Evolutionary conservation across 2,329 filamentous ascomycete genomes (phyloP).

Genomic region (Phoma sp.): DNA sequence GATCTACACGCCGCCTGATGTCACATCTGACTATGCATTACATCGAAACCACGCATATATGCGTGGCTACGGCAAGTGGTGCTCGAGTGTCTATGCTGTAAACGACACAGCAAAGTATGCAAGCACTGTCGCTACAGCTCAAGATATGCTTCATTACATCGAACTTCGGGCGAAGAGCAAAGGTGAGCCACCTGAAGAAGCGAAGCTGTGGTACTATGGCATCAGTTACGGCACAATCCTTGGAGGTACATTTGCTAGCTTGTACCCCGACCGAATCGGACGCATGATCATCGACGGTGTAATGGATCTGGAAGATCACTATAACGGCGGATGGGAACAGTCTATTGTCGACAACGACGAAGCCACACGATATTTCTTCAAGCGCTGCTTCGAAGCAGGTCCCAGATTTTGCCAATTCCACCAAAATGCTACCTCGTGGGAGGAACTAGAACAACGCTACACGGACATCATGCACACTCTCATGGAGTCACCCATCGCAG

Average conservation of each 20-base stretch:
- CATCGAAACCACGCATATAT: constrained; percentile 18
- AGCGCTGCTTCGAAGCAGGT: constrained; percentile 60
- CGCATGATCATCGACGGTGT: constrained; percentile 54
- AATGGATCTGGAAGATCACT: constrained; percentile 55
- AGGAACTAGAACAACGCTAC: constrained; percentile 23
- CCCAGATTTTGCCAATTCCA: constrained; percentile 21
- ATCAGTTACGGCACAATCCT: constrained; percentile 56
- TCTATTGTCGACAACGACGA: constrained; percentile 62
- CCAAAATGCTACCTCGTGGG: constrained; percentile 21
- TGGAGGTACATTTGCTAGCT: constrained; percentile 54
- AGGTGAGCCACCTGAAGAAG: constrained; percentile 31
- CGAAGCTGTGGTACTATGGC: constrained; percentile 49
- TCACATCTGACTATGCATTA: constrained; percentile 12
- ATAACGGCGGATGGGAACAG: constrained; percentile 40
- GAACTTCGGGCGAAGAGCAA: constrained; percentile 24
- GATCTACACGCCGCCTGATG: constrained; percentile 3
- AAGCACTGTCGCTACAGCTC: constrained; percentile 38
- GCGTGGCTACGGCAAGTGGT: constrained; percentile 30
- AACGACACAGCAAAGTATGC: constrained; percentile 38
- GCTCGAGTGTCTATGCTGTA: constrained; percentile 16
- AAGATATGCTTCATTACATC: constrained; percentile 42
- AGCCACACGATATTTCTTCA: constrained; percentile 61
- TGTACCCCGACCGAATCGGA: constrained; percentile 53
- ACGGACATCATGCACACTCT: constrained; percentile 13
- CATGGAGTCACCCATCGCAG: constrained; percentile 11